Conservation (phyloP, 2,329 filamentous ascomycete species). For the Penicillium sp. region DNA sequence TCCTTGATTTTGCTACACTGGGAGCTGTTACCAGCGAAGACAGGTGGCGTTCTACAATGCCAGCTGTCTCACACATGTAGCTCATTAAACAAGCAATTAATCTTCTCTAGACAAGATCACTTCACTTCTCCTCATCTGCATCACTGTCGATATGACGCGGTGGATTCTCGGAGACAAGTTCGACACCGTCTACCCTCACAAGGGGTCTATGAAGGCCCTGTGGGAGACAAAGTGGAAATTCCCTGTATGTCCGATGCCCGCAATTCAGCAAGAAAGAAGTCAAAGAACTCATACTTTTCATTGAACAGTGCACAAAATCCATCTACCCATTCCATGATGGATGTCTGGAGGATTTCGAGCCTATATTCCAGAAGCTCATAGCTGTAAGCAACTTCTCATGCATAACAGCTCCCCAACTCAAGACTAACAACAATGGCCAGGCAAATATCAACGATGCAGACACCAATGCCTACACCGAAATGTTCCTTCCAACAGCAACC, state of each 20-base stretch:
- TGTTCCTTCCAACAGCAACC: slow-evolving; percentile 62
- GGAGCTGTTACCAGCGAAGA: background rate
- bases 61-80: background rate
- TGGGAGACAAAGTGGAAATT: slow-evolving; percentile 78
- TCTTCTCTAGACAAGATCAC: background rate
- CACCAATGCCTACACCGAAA: slow-evolving; percentile 62
- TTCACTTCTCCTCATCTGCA: background rate
- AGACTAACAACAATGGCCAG: slow-evolving; percentile 23
- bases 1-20: background rate
- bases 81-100: background rate
- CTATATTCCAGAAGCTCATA: slow-evolving; percentile 65
- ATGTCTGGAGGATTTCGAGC: slow-evolving; percentile 65
- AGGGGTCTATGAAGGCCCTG: slow-evolving; percentile 59
- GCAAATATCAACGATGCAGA: slow-evolving; percentile 64
- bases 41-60: background rate
- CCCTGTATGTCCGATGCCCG: slow-evolving; percentile 49
- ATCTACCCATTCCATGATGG: slow-evolving; percentile 76
- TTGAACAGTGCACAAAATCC: slow-evolving; percentile 53
- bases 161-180: slow-evolving; percentile 49
- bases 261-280: background rate
- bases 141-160: slow-evolving; percentile 18
- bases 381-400: slow-evolving; percentile 39
- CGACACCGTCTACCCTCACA: slow-evolving; percentile 54
- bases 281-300: slow-evolving; percentile 18
- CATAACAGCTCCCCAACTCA: background rate